Base-by-base conservation (phyloP, 495 filamentous ascomycete species). In the Bombardia bombarda region DNA sequence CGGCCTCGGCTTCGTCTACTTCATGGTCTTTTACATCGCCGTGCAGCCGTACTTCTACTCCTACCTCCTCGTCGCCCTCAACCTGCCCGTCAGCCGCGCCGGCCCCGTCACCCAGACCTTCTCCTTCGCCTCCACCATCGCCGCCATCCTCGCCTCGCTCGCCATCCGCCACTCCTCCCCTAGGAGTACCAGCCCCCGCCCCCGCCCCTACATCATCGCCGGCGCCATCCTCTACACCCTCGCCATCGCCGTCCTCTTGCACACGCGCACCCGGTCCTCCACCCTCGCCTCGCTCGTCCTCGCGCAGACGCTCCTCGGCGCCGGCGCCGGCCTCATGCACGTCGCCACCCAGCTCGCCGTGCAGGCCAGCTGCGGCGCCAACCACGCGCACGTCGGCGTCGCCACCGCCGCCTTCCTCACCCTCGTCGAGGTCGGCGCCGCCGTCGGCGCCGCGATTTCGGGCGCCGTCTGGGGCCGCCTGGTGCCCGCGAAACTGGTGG, bases 291-390 rank as follows among this genome's bases (percentile, higher is more conserved):
- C 77, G 38, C 53, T 87, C 7, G 67, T 85, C 57, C 79, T 79
- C 63, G 77, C 74, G 35, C 82, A 87, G 59, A 80, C 83, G 42
- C 75, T 77, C 62, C 80, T 87, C 38, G 80, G 83, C 16, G 77
- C 86, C 45, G 72, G 72, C 13, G 82, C 79, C 0, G 69, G 71
- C 0, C 53, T 66, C 18, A 52, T 73, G 36, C 73, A 83, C 38
- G 72, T 85, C 38, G 61, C 65, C 16, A 73, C 74, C 23, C 74
- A 86, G 49, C 69, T 85, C 5, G 73, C 76, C 13, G 66, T 81
- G 19, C 75, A 85, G 54, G 75, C 79, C 1, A 33, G 42, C 37
- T 38, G 50, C 42, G 67, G 71, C 1, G 22, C 24, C 0, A 60
- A 68, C 7, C 79, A 82, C 45, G 58, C 79, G 13, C 60, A 84